These are phyloP conservation scores for Harringtonia lauricola DNA, from an alignment of 2,329 filamentous ascomycete genomes.

Conservation along the genomic window DNA sequence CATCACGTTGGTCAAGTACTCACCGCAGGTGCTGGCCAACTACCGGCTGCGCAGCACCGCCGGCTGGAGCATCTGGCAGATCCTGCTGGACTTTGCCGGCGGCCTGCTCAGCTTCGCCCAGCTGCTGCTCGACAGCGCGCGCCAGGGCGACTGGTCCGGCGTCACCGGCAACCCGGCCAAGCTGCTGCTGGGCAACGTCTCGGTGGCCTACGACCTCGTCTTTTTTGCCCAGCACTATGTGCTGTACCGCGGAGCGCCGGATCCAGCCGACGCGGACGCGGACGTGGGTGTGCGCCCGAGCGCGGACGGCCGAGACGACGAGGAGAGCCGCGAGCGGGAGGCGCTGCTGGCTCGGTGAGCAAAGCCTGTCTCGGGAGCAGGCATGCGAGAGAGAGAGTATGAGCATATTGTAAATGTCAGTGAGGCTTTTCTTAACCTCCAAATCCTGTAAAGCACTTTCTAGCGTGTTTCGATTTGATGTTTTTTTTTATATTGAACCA, in stretches of 20 bases:
- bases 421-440: no score
- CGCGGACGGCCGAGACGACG: no score
- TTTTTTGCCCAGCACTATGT: slow-evolving; percentile 87
- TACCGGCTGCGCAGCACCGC: slow-evolving; percentile 73
- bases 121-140: slow-evolving; percentile 71
- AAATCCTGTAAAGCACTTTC: no score
- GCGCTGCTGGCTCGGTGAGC: slow-evolving; percentile 24
- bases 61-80: slow-evolving; percentile 80
- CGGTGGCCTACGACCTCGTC: slow-evolving; percentile 72
- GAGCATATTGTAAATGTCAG: no score
- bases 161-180: slow-evolving; percentile 89
- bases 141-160: slow-evolving; percentile 81
- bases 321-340: slow-evolving; percentile 22
- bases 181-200: slow-evolving; percentile 74
- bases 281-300: no score
- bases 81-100: slow-evolving; percentile 73
- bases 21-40: slow-evolving; percentile 76
- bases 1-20: slow-evolving; percentile 85
- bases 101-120: slow-evolving; percentile 75
- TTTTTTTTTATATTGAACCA: no score
- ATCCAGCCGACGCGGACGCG: no score
- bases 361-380: no score
- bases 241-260: slow-evolving; percentile 56
- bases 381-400: no score
- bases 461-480: no score